These are phyloP conservation scores for Penicillium coffeae DNA, from an alignment of 495 filamentous ascomycete genomes.

Conservation along the genomic window DNA sequence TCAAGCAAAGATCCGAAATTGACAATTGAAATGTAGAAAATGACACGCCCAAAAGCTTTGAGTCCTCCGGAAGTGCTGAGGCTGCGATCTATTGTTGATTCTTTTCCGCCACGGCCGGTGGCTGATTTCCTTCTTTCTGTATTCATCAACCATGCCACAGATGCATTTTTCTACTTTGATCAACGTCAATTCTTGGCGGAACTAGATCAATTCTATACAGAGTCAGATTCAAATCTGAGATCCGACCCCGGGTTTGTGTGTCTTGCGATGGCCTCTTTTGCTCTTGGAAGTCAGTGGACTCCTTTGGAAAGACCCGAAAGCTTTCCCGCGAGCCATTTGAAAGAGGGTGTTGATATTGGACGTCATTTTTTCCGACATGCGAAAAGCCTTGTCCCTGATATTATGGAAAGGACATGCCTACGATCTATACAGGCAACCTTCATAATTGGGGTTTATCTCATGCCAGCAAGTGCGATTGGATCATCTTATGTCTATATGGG, in stretches of 20 bases:
- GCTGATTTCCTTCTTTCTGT: conserved; percentile 21
- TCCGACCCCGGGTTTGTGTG: conserved; percentile 16
- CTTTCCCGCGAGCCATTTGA: not conserved
- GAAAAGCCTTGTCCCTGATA: conserved; percentile 18
- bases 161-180: conserved; percentile 25
- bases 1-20: not conserved
- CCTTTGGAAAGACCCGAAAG: conserved; percentile 13
- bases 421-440: conserved; percentile 21
- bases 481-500: conserved; percentile 30
- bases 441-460: conserved; percentile 20
- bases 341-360: conserved; percentile 10
- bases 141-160: conserved; percentile 20
- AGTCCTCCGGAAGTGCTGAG: conserved; percentile 9
- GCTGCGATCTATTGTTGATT: conserved; percentile 8
- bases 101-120: conserved; percentile 18
- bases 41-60: conserved; percentile 7
- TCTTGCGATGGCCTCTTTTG: conserved; percentile 18
- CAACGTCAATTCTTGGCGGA: conserved; percentile 17
- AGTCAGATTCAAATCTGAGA: conserved; percentile 7
- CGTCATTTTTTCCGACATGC: conserved; percentile 13
- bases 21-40: conserved; percentile 5
- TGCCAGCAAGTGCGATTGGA: conserved; percentile 21
- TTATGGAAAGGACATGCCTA: conserved; percentile 16
- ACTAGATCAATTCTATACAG: conserved; percentile 17
- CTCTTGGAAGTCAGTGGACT: conserved; percentile 25